Base-by-base conservation (phyloP, 345 rosid species). In the Gossypium australe region DNA sequence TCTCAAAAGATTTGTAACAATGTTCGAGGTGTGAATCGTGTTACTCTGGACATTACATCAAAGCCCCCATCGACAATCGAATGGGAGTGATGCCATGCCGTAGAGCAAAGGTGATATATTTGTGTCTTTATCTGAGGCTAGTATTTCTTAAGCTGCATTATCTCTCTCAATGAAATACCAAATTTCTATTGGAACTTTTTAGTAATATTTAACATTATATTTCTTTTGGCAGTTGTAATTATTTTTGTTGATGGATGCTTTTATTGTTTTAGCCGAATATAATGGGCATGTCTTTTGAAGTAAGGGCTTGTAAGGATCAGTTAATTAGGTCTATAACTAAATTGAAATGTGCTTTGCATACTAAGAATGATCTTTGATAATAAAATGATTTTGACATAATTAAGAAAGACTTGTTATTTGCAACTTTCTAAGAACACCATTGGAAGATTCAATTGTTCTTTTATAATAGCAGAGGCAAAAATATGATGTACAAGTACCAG, bases 11-110 rank as follows among this genome's bases (percentile, higher is more conserved):
- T 96, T 65, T 96, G 99, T 77, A 96, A 96, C 77, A 88, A 84
- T n/a, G 98, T 93, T 56, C 87, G 93, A 17, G 99, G 98, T 55
- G 97, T 96, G 47, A 96, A 96, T 84, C 87, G 98, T 78, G 97
- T 96, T 77, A 97, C 92, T 81, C 98, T 82, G 80, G 99, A 96
- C 86, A 95, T 95, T 20, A 93, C 99, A 74, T 93, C 98, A 9
- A 95, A 95, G 86, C 99, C 99, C 75, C 99, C 98, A 38, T 93
- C 99, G 71, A 95, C 98, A 2, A 95, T 95, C 47, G 99, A 95
- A 75, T 93, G 99, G 99, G 97, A 95, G 82, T 95, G 81, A 88
- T 67, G 13, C 75, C 49, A 47, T 14, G 56, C 34, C 41, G 56
- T 72, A 67, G 11, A 45, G 38, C 38, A 34, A 4, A 34, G 38